These are phyloP conservation scores for Grifola frondosa DNA, from an alignment of 1,284 basidiomycete genomes.

Conservation along the genomic window DNA sequence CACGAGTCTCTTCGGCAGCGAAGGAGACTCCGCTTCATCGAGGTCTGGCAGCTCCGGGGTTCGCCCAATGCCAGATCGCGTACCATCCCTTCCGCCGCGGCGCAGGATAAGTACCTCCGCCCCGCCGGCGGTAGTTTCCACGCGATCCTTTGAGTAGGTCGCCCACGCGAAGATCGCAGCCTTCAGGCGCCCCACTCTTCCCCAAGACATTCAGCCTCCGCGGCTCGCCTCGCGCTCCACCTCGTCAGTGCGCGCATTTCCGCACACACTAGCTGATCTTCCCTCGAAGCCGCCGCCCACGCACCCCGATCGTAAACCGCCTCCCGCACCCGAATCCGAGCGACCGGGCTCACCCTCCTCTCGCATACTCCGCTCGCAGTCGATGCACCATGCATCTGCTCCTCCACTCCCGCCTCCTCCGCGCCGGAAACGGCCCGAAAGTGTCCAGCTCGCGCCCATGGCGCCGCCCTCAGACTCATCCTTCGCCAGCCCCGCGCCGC, in stretches of 20 bases:
- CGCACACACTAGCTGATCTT: constrained; percentile 19
- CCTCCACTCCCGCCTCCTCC: constrained; percentile 43
- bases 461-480: no score
- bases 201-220: constrained; percentile 2
- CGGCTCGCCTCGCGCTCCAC: constrained; percentile 14
- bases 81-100: constrained; percentile 31
- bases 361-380: constrained; percentile 51
- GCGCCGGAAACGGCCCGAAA: constrained; percentile 56
- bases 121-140: constrained; percentile 27
- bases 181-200: neutral
- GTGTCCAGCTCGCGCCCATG: constrained; percentile 47
- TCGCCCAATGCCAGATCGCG: constrained; percentile 1
- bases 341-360: constrained; percentile 31
- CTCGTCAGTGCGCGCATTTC: constrained; percentile 11
- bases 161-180: constrained; percentile 33
- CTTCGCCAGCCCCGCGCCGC: no score
- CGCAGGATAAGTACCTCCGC: constrained; percentile 23
- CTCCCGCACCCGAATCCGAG: constrained; percentile 14
- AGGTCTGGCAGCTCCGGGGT: constrained; percentile 5
- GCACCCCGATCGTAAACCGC: constrained; percentile 53
- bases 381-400: constrained; percentile 46
- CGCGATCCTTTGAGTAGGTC: constrained; percentile 38
- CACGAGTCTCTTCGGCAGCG: constrained; percentile 24
- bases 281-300: constrained; percentile 42
- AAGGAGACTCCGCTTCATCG: constrained; percentile 3